A percentile compares a stretch with the other conserved stretches of the same genome.
These are phyloP conservation scores for Ophiostoma montium DNA, from an alignment of 2,329 filamentous ascomycete genomes.

Conservation along the genomic window DNA sequence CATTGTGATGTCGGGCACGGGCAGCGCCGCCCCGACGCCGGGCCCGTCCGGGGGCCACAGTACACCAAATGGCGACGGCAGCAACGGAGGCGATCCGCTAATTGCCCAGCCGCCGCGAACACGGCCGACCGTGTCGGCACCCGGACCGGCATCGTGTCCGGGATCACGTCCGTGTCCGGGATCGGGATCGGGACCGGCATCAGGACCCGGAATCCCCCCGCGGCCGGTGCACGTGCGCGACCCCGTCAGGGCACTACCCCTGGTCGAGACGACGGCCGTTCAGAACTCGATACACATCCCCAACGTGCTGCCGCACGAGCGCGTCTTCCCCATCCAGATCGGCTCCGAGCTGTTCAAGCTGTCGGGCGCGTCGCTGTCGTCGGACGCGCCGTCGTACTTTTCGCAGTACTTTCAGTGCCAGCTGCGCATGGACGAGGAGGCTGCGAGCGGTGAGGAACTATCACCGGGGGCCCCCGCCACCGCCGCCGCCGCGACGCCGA, in stretches of 20 bases:
- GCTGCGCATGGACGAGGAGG: slow-evolving; percentile 48
- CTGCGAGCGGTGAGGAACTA: slow-evolving; percentile 37
- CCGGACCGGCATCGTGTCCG: no score
- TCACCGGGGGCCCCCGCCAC: slow-evolving; percentile 17
- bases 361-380: slow-evolving; percentile 59
- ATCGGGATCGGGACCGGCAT: no score
- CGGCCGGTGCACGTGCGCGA: neutral
- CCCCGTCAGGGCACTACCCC: neutral
- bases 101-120: neutral
- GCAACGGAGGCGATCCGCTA: neutral
- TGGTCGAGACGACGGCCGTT: neutral
- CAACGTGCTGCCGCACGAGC: slow-evolving; percentile 50
- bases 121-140: neutral
- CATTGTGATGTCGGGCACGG: no score
- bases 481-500: slow-evolving; percentile 16
- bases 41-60: neutral
- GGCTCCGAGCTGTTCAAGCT: slow-evolving; percentile 58
- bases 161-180: no score
- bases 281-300: slow-evolving; percentile 26
- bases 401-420: slow-evolving; percentile 87
- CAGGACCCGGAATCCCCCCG: no score
- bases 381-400: slow-evolving; percentile 87
- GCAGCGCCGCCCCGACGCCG: neutral
- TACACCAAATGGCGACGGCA: neutral
- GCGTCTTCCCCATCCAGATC: slow-evolving; percentile 63